phyloP scores from a whole-genome alignment of 1,139 yeast species.

The Nematodospora anomalae region DNA sequence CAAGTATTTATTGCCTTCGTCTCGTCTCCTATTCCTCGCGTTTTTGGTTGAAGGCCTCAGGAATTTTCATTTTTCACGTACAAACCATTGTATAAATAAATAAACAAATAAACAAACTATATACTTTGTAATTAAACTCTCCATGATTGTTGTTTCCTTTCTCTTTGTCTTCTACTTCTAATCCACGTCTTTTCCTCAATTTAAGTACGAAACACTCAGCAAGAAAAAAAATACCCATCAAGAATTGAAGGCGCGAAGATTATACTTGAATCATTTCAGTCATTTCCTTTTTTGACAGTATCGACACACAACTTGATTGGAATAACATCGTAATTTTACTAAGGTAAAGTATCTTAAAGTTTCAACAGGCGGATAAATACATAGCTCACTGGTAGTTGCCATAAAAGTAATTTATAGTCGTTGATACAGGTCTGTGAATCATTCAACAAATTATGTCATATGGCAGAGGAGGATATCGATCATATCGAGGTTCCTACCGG shows the following conservation, averaged over 20 bases:
- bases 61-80: no score
- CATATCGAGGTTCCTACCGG: slow-evolving; percentile 12
- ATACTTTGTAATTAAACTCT: no score
- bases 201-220: no score
- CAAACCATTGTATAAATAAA: no score
- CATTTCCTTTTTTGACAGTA: not conserved
- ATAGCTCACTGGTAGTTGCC: no score
- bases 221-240: no score
- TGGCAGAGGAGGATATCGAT: slow-evolving; percentile 15
- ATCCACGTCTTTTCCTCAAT: no score
- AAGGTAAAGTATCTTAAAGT: no score
- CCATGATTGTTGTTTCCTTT: no score
- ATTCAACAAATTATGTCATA: not conserved
- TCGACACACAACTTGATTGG: not conserved
- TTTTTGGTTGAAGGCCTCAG: not conserved
- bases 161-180: no score
- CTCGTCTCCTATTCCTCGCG: not conserved
- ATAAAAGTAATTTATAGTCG: not conserved
- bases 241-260: not conserved
- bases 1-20: not conserved
- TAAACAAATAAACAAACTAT: no score
- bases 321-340: not conserved
- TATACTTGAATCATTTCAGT: not conserved
- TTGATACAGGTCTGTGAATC: not conserved
- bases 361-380: no score